These are phyloP conservation scores for Sugiyamaella boreocaroliniensis DNA, from an alignment of 805 yeast species.

Conservation along the genomic window DNA sequence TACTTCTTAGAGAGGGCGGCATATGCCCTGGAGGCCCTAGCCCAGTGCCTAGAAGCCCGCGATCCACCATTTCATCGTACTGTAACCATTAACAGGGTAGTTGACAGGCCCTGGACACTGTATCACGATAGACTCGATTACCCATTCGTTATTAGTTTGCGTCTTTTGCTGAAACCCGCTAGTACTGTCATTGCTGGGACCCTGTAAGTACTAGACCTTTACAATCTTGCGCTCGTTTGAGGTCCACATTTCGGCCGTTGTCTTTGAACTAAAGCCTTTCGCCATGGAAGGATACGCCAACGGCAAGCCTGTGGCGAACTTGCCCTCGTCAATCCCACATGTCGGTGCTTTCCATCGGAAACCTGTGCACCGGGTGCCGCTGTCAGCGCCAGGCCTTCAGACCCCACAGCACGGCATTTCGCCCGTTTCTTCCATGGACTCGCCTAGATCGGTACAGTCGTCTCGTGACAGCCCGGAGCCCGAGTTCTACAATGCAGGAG, in stretches of 20 bases:
- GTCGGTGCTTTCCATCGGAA: slow-evolving; percentile 13
- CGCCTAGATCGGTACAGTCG: background rate
- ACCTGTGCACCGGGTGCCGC: slow-evolving; percentile 16
- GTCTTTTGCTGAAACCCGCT: no score
- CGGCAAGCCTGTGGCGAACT: slow-evolving; percentile 12
- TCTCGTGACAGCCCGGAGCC: background rate
- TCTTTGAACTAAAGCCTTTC: background rate
- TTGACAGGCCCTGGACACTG: no score
- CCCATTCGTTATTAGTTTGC: no score
- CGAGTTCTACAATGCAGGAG: slow-evolving; percentile 2
- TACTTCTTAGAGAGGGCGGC: no score
- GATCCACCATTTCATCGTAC: no score
- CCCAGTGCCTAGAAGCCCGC: no score
- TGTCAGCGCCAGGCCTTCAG: background rate
- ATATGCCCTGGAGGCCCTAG: no score
- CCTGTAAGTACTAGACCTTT: no score
- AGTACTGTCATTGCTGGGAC: no score
- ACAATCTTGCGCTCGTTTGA: no score
- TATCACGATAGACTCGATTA: no score
- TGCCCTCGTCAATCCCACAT: slow-evolving; percentile 11
- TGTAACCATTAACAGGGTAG: no score
- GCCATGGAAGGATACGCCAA: slow-evolving; percentile 12
- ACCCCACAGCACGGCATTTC: background rate
- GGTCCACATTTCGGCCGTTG: background rate
- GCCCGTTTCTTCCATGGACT: background rate